Percentiles rank a stretch among this genome's conserved stretches.
Conservation (phyloP, 1,284 basidiomycete species). For the Xerocomus amazonicus region DNA sequence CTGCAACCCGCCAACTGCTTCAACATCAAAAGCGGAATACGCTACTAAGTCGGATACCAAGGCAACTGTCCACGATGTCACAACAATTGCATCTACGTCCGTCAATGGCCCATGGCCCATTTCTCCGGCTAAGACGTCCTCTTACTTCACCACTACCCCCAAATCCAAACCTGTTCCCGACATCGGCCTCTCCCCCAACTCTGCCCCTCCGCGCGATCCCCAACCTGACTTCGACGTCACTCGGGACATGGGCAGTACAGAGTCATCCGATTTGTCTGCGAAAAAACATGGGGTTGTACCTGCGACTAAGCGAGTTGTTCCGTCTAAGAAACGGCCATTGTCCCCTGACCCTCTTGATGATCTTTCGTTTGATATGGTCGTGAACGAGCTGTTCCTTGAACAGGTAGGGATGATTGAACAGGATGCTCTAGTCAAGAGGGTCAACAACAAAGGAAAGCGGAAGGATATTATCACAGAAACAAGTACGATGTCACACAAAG, state of each 20-base stretch:
- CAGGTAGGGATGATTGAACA: conserved; percentile 33
- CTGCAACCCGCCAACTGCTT: not conserved
- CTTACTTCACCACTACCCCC: conserved; percentile 21
- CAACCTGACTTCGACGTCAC: conserved; percentile 11
- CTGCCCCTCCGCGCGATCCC: not conserved
- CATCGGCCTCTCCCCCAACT: conserved; percentile 30
- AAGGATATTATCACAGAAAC: conserved; percentile 8
- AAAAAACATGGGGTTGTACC: conserved; percentile 3
- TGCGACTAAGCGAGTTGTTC: not conserved
- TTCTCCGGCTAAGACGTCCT: conserved; percentile 11
- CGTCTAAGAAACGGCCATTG: not conserved
- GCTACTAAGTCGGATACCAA: not conserved
- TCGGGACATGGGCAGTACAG: conserved; percentile 13
- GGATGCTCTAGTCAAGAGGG: conserved; percentile 14
- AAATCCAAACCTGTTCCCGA: conserved; percentile 15
- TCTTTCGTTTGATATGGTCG: conserved; percentile 26
- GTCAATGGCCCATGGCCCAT: conserved; percentile 1
- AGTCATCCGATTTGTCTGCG: not conserved
- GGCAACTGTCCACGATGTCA: not conserved
- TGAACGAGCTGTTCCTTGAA: conserved; percentile 22
- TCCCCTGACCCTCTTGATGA: conserved; percentile 27
- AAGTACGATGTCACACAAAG: not conserved
- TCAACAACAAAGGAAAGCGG: conserved; percentile 13
- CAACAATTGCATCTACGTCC: conserved; percentile 14
- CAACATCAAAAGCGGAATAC: conserved; percentile 6